Conservation (phyloP, 345 rosid genomes). For the Brassica cretica region DNA sequence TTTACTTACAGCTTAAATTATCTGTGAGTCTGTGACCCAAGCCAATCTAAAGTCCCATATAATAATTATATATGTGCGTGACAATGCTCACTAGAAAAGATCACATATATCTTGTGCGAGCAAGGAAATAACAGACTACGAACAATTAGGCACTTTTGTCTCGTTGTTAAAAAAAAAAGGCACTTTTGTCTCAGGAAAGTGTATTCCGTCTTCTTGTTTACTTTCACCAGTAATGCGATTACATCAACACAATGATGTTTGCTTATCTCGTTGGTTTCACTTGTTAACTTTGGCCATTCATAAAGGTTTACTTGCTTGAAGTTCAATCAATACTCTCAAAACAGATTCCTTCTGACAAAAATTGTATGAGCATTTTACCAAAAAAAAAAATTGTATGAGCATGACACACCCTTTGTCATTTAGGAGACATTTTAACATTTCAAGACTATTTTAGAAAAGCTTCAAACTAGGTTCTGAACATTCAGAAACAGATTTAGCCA, state of each 20-base stretch:
- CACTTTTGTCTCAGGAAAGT: background rate
- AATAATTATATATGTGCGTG: background rate
- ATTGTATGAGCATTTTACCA: background rate
- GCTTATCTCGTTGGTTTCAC: background rate
- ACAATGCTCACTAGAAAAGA: background rate
- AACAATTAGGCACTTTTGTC: slow-evolving; percentile 4
- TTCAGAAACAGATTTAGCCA: background rate
- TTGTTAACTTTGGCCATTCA: no score
- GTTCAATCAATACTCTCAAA: slow-evolving; percentile 46
- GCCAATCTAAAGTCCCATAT: no score
- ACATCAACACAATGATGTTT: background rate
- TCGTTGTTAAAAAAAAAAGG: background rate
- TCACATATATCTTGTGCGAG: background rate
- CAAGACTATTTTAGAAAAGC: background rate
- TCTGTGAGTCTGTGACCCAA: background rate
- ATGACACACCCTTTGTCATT: background rate
- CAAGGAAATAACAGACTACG: background rate
- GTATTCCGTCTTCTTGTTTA: background rate
- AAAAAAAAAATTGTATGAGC: background rate
- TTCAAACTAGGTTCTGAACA: background rate
- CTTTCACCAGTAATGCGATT: slow-evolving; percentile 48
- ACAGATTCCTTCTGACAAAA: slow-evolving; percentile 24
- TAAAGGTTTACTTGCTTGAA: background rate
- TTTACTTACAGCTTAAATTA: background rate
- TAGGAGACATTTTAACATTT: background rate